These are phyloP conservation scores for Alnus glutinosa DNA, from an alignment of 306 rosid species.

Conservation along the genomic window DNA sequence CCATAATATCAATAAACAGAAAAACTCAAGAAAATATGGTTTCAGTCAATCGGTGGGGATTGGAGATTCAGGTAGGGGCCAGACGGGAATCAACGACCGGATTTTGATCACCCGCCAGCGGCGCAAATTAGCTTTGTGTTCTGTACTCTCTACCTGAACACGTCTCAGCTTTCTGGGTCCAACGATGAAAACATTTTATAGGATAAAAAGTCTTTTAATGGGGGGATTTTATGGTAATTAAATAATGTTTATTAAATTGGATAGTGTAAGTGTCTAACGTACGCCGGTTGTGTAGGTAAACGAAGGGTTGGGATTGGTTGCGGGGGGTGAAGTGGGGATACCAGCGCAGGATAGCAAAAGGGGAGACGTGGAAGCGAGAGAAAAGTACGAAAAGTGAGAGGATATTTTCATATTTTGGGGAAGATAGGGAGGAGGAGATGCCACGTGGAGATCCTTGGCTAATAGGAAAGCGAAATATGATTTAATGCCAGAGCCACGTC, in stretches of 20 bases:
- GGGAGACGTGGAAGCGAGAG: neutral
- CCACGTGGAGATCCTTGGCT: neutral
- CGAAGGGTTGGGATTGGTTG: neutral
- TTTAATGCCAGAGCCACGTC: neutral
- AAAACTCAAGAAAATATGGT: neutral
- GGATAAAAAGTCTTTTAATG: neutral
- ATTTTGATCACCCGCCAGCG: conserved; percentile 16
- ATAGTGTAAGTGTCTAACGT: conserved; percentile 17
- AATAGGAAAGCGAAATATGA: neutral
- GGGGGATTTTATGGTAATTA: neutral
- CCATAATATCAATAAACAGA: neutral
- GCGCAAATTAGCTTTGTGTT: conserved; percentile 42
- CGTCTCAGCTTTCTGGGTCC: neutral
- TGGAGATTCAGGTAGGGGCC: neutral
- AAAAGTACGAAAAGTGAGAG: neutral
- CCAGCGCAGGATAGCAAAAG: conserved; percentile 17
- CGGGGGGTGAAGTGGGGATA: neutral
- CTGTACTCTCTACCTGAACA: no score
- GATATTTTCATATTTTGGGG: neutral
- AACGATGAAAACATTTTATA: neutral
- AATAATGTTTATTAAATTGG: neutral
- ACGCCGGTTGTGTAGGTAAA: neutral
- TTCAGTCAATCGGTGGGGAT: conserved; percentile 14
- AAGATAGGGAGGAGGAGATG: neutral
- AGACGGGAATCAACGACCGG: conserved; percentile 6